These are phyloP conservation scores for Plantago ovata DNA, from an alignment of 257 asterid species.

Conservation along the genomic window DNA sequence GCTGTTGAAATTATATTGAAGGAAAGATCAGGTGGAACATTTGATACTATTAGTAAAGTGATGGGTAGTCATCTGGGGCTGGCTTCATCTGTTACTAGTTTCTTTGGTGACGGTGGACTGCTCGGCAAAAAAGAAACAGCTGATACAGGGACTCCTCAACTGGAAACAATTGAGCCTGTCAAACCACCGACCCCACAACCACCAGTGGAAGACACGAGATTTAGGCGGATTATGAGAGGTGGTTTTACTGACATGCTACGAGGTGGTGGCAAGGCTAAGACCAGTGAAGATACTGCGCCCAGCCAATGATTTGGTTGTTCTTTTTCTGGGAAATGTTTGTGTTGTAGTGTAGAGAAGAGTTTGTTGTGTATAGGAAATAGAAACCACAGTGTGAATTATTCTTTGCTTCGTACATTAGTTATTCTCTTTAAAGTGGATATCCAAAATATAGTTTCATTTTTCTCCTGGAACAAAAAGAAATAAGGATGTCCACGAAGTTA, in stretches of 20 bases:
- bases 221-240: constrained; percentile 88
- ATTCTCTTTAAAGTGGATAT: background rate
- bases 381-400: constrained; percentile 5
- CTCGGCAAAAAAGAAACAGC: constrained; percentile 69
- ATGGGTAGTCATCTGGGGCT: constrained; percentile 94
- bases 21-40: constrained; percentile 90
- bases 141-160: constrained; percentile 33
- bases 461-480: background rate
- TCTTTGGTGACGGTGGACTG: constrained; percentile 82
- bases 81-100: constrained; percentile 78
- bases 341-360: constrained; percentile 14
- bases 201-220: constrained; percentile 77
- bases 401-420: constrained; percentile 1
- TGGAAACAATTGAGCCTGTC: constrained; percentile 34
- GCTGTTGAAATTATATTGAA: constrained; percentile 87
- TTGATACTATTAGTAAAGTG: constrained; percentile 80
- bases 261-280: constrained; percentile 49
- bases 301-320: constrained; percentile 28
- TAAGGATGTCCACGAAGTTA: background rate
- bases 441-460: constrained; percentile 6
- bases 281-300: constrained; percentile 46
- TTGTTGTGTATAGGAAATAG: constrained; percentile 12
- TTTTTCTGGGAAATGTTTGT: constrained; percentile 18
- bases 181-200: constrained; percentile 36
- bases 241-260: constrained; percentile 88